Conservation (phyloP, 2,329 filamentous ascomycete species). For the Penicillium psychrosexuale region DNA sequence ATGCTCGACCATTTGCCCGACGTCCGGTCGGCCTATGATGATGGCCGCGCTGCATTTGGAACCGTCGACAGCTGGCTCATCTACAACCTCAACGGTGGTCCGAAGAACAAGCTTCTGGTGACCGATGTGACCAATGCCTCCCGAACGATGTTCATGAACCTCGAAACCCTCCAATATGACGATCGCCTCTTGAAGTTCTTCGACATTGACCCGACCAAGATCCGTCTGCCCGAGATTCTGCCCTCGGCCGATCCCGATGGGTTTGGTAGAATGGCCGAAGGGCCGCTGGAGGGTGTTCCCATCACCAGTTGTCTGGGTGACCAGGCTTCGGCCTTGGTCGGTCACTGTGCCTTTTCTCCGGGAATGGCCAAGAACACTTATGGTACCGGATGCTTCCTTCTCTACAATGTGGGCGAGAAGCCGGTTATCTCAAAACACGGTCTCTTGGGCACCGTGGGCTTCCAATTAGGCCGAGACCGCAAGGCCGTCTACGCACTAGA, state of each 20-base stretch:
- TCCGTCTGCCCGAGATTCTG: slow-evolving; percentile 77
- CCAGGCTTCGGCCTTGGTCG: slow-evolving; percentile 80
- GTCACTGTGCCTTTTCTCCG: slow-evolving; percentile 77
- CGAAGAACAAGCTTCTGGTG: slow-evolving; percentile 66
- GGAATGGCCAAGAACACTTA: slow-evolving; percentile 90
- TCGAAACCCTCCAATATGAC: slow-evolving; percentile 76
- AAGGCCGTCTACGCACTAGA: slow-evolving; percentile 77
- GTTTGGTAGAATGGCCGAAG: slow-evolving; percentile 66
- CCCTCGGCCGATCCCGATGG: slow-evolving; percentile 71
- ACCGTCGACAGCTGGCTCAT: slow-evolving; percentile 88
- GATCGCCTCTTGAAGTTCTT: slow-evolving; percentile 75
- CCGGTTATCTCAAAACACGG: slow-evolving; percentile 83
- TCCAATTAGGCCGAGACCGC: slow-evolving; percentile 68
- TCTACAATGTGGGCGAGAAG: slow-evolving; percentile 82
- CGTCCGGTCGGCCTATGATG: slow-evolving; percentile 72
- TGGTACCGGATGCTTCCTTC: slow-evolving; percentile 82
- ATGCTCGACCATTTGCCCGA: slow-evolving; percentile 67
- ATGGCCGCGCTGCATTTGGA: slow-evolving; percentile 73
- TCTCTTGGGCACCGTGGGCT: slow-evolving; percentile 80
- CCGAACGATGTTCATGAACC: slow-evolving; percentile 92
- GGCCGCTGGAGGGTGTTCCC: slow-evolving; percentile 64
- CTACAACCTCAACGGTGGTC: slow-evolving; percentile 73
- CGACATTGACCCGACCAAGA: slow-evolving; percentile 66
- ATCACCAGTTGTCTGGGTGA: slow-evolving; percentile 86
- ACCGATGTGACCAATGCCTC: slow-evolving; percentile 87